Percentiles rank a stretch among this genome's conserved stretches.
phyloP scores from a whole-genome alignment of 2,329 filamentous ascomycete species.

The Cladosporium sp. region DNA sequence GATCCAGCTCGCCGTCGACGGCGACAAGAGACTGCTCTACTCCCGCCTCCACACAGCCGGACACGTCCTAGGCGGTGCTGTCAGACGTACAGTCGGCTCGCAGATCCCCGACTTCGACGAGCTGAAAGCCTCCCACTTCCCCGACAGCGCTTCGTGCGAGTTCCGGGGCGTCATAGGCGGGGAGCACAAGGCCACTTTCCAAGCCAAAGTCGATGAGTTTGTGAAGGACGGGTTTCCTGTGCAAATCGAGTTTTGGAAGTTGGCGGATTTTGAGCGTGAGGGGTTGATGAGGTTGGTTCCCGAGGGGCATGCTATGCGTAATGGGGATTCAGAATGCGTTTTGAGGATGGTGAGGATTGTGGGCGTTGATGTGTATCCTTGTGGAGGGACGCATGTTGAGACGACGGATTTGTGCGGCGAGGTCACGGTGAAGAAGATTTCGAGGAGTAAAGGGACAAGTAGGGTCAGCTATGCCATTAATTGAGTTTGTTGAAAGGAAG shows the following conservation, averaged over 20 bases:
- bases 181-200: conserved; percentile 59
- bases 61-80: conserved; percentile 65
- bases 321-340: conserved; percentile 44
- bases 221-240: conserved; percentile 55
- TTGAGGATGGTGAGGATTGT: conserved; percentile 66
- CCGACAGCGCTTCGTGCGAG: conserved; percentile 62
- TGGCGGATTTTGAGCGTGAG: conserved; percentile 54
- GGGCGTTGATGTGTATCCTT: conserved; percentile 66
- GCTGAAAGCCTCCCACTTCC: conserved; percentile 68
- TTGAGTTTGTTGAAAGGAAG: not conserved
- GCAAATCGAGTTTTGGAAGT: conserved; percentile 64
- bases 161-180: conserved; percentile 65
- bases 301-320: conserved; percentile 41
- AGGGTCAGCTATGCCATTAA: conserved; percentile 46
- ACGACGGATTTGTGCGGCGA: conserved; percentile 56
- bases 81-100: conserved; percentile 54
- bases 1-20: conserved; percentile 57
- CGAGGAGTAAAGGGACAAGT: conserved; percentile 59
- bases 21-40: conserved; percentile 56
- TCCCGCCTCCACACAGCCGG: conserved; percentile 70
- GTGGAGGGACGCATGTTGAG: conserved; percentile 69
- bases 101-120: conserved; percentile 57
- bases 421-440: conserved; percentile 64
- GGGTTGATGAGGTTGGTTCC: conserved; percentile 55
- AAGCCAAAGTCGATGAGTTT: conserved; percentile 57